phyloP scores from a whole-genome alignment of 2,329 filamentous ascomycete species.

The Talaromyces sp. region DNA sequence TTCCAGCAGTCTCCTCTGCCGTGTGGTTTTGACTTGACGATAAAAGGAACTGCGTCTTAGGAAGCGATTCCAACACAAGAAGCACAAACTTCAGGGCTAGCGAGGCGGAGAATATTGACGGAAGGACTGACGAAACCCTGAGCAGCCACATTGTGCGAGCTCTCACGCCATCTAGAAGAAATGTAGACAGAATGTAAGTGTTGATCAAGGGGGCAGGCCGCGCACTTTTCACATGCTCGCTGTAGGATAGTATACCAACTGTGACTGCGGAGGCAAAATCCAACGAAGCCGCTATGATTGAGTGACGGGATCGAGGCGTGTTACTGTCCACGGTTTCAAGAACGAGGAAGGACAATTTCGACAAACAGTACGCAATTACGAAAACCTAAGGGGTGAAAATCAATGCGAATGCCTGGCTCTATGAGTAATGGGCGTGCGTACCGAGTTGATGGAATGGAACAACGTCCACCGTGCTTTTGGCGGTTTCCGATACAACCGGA shows the following conservation, averaged over 20 bases:
- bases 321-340: not conserved
- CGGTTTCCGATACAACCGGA: not conserved
- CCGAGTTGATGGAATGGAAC: not conserved
- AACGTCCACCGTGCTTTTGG: constrained; percentile 7
- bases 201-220: constrained; percentile 5
- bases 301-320: not conserved
- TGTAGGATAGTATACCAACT: constrained; percentile 2
- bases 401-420: not conserved
- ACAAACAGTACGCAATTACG: constrained; percentile 1
- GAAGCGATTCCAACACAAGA: not conserved
- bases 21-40: not conserved
- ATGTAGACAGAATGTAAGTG: not conserved
- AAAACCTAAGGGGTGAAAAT: not conserved
- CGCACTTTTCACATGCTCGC: constrained; percentile 7
- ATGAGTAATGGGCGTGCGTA: not conserved
- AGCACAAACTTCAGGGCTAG: constrained; percentile 4
- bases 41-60: not conserved
- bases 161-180: not conserved
- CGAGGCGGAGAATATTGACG: not conserved
- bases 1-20: not conserved
- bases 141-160: constrained; percentile 7
- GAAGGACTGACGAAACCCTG: not conserved
- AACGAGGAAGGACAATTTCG: constrained; percentile 1
- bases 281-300: not conserved
- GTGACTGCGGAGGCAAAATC: constrained; percentile 4